Evolutionary conservation across 1,139 yeast genomes (phyloP), one percentile per base, ranked within the genome.

Genomic region (Debaryomyces nepalensis): DNA sequence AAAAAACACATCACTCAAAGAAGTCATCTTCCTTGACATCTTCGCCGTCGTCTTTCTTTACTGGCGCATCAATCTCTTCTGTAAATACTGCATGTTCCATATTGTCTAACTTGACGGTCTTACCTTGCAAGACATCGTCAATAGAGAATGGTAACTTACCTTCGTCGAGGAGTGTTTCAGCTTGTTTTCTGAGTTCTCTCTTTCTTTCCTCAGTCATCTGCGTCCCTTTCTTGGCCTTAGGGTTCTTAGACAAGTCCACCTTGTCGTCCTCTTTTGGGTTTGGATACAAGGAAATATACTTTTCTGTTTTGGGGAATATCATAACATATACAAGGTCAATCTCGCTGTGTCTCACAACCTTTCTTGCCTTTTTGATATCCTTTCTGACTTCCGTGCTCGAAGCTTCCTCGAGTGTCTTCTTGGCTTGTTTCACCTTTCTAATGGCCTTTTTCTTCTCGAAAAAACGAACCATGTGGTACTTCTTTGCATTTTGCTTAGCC

Each of bases 391-490:
- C 75, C 7, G 72, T 64, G 39, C 61, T 59, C 27, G 67, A 58
- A 11, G 73, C 65, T 26, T 66, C 71, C 22, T 68, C 75, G 39
- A 72, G 58, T 19, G 68, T 68, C 44, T 80, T 84, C 46, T 70
- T 68, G 1, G 84, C 81, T 51, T 83, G 83, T 49, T 84, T 85
- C 55, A 89, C 79, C 49, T 74, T 79, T 55, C 97, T 75, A 23
- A 79, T 57, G 1, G 98, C 96, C 75, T 93, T 95, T 68, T 91
- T 89, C 55, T 78, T 79, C 63, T 93, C 99, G 50, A 93, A 88
- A 58, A 95, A 93, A 51, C 95, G 76, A 37, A 93, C 93, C 95
- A 90, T 91, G 58, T 89, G 97, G 62, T 95, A 93, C 64, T 84
- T 87, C 52, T 83, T 78, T n/a, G 89, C 81, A 35, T 77, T 68